phyloP scores from a whole-genome alignment of 495 filamentous ascomycete species.

The Antarctomyces pellizariae region DNA sequence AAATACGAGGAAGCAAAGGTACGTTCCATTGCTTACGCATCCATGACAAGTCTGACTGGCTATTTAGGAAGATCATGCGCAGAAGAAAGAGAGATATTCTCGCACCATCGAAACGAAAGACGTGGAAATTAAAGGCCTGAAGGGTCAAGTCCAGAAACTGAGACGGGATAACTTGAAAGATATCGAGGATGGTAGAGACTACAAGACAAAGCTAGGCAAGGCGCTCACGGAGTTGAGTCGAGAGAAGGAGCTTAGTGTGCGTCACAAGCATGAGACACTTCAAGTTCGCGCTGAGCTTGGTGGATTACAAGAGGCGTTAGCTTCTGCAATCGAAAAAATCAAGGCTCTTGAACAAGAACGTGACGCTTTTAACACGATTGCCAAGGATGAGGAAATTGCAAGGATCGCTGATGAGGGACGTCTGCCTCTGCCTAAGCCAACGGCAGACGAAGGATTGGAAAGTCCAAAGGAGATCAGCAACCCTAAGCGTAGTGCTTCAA shows the following conservation, averaged over 20 bases:
- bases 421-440: slow-evolving; percentile 26
- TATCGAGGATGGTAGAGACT: slow-evolving; percentile 15
- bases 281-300: slow-evolving; percentile 48
- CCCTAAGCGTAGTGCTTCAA: slow-evolving; percentile 16
- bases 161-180: no score
- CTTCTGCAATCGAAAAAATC: slow-evolving; percentile 35
- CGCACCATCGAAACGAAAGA: no score
- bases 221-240: slow-evolving; percentile 16
- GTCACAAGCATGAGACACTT: slow-evolving; percentile 54
- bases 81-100: no score
- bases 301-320: slow-evolving; percentile 50
- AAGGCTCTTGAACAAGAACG: slow-evolving; percentile 45
- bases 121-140: slow-evolving; percentile 23
- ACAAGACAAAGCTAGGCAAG: no score
- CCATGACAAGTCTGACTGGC: no score
- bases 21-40: no score
- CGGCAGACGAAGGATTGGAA: slow-evolving; percentile 23
- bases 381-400: slow-evolving; percentile 32
- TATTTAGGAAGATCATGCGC: no score
- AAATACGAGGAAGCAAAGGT: no score
- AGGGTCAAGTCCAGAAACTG: slow-evolving; percentile 28
- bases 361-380: slow-evolving; percentile 36
- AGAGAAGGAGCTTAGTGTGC: slow-evolving; percentile 23
- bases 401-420: slow-evolving; percentile 40
- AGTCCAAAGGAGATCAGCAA: slow-evolving; percentile 18